Percentiles rank a stretch among this genome's conserved stretches.
These are phyloP conservation scores for Nannochloropsis granulata DNA, from an alignment of 108 stramenopile species.

Conservation along the genomic window DNA sequence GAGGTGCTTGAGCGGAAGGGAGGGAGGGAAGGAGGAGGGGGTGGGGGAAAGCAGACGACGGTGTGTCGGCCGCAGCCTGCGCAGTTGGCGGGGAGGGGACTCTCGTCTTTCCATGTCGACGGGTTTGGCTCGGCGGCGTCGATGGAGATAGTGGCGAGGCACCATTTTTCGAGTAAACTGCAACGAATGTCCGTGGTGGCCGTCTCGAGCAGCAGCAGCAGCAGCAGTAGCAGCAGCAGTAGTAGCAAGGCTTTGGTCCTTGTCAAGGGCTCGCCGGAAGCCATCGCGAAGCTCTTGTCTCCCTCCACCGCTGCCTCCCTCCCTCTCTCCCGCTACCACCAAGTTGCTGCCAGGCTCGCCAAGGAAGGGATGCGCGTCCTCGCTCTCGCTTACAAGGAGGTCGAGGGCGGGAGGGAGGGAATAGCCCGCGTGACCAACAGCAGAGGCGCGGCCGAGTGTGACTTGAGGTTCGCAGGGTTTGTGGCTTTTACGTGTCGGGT, in stretches of 20 bases:
- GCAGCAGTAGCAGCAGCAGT: neutral
- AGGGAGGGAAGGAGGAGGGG: neutral
- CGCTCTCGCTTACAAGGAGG: conserved; percentile 64
- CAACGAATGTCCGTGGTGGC: conserved; percentile 92
- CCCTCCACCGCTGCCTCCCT: conserved; percentile 4
- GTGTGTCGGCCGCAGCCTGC: neutral
- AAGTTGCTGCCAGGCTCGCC: conserved; percentile 27
- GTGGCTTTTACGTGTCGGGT: conserved; percentile 88
- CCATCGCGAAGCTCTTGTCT: conserved; percentile 54
- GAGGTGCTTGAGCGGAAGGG: neutral
- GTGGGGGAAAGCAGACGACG: neutral
- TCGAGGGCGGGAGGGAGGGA: conserved; percentile 32
- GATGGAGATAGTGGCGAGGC: conserved; percentile 62
- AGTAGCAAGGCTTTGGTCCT: conserved; percentile 50
- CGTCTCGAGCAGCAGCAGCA: neutral
- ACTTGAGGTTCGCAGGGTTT: conserved; percentile 69
- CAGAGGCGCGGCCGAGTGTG: conserved; percentile 53
- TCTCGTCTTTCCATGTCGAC: neutral
- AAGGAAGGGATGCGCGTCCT: conserved; percentile 79
- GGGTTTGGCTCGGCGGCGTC: neutral
- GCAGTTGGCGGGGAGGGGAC: neutral
- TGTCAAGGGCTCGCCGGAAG: conserved; percentile 92
- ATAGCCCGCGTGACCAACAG: neutral
- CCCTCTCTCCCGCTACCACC: conserved; percentile 22
- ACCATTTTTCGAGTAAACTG: conserved; percentile 91